Conservation (phyloP, 2,329 filamentous ascomycete genomes). For the Epichloe elymi region DNA sequence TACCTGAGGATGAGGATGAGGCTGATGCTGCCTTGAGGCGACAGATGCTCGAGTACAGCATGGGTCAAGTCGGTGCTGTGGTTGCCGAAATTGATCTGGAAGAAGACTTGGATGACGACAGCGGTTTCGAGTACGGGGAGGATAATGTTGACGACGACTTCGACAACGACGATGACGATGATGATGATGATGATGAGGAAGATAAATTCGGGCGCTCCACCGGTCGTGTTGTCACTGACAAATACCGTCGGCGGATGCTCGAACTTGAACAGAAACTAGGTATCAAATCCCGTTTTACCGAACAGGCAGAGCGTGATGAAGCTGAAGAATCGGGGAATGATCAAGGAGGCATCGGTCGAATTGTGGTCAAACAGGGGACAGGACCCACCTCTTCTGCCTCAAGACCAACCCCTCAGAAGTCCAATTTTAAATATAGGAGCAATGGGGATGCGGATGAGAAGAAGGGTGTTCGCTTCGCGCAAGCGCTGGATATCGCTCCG, state of each 20-base stretch:
- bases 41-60: slow-evolving; percentile 82
- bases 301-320: slow-evolving; percentile 36
- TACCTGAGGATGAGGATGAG: slow-evolving; percentile 60
- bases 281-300: slow-evolving; percentile 38
- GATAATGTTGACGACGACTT: slow-evolving; percentile 38
- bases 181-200: slow-evolving; percentile 50
- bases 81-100: slow-evolving; percentile 86
- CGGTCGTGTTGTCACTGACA: slow-evolving; percentile 51
- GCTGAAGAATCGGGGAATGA: slow-evolving; percentile 20
- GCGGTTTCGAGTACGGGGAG: slow-evolving; percentile 41
- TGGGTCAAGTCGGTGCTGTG: slow-evolving; percentile 79
- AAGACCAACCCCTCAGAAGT: slow-evolving; percentile 15
- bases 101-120: slow-evolving; percentile 42
- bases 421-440: slow-evolving; percentile 20
- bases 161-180: slow-evolving; percentile 36
- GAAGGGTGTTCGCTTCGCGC: slow-evolving; percentile 74
- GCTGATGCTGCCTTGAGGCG: slow-evolving; percentile 71
- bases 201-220: slow-evolving; percentile 67
- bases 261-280: slow-evolving; percentile 66
- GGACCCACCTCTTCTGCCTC: slow-evolving; percentile 10
- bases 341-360: slow-evolving; percentile 43
- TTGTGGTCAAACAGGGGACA: slow-evolving; percentile 29
- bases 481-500: slow-evolving; percentile 55
- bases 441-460: slow-evolving; percentile 19
- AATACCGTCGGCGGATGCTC: slow-evolving; percentile 72